Conservation (phyloP, 768 basidiomycete genomes). For the Lactarius tabidus region DNA sequence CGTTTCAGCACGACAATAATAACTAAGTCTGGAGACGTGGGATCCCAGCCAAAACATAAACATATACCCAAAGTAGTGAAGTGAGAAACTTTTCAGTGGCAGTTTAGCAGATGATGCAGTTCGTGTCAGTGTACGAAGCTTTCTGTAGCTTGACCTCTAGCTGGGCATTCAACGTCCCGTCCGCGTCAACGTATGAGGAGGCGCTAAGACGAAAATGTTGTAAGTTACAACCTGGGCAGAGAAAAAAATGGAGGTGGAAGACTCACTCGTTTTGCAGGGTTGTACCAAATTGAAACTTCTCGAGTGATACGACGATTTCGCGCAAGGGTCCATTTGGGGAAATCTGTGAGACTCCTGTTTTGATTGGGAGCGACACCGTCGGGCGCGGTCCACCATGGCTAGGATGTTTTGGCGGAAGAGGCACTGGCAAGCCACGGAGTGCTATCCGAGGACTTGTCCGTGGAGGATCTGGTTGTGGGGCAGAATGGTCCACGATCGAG, state of each 20-base stretch:
- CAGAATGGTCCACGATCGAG: slow-evolving; percentile 6
- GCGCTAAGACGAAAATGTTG: not conserved
- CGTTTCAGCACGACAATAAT: not conserved
- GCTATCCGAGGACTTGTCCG: not conserved
- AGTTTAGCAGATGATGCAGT: slow-evolving; percentile 24
- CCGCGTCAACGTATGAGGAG: slow-evolving; percentile 16
- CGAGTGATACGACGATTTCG: slow-evolving; percentile 17
- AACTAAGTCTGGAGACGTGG: not conserved
- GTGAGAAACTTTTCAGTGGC: not conserved
- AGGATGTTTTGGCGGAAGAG: slow-evolving; percentile 14
- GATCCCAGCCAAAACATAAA: not conserved
- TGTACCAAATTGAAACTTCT: slow-evolving; percentile 5
- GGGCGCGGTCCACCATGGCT: not conserved
- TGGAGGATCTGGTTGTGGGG: not conserved
- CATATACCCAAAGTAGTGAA: not conserved
- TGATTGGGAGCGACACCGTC: slow-evolving; percentile 7
- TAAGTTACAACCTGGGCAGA: not conserved
- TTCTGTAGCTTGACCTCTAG: slow-evolving; percentile 25
- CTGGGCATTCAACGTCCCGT: slow-evolving; percentile 22
- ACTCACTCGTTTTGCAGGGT: slow-evolving; percentile 20
- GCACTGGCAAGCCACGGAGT: not conserved
- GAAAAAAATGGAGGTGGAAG: too few relatives aligned
- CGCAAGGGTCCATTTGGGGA: slow-evolving; percentile 7
- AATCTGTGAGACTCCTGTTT: slow-evolving; percentile 4
- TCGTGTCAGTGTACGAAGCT: not conserved